phyloP scores from a whole-genome alignment of 75 land plant species.

The Pinus taeda region DNA sequence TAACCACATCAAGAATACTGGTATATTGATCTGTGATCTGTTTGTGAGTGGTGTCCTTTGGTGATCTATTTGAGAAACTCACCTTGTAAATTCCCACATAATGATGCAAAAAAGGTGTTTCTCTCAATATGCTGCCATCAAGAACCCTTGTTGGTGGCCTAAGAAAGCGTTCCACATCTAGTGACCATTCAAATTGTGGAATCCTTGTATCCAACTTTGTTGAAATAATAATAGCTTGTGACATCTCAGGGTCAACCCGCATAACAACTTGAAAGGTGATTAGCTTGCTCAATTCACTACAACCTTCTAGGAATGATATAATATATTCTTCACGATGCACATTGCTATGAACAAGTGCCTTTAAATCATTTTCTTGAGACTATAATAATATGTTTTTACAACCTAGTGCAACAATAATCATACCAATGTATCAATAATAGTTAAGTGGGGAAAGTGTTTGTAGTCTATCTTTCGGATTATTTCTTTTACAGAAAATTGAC shows the following conservation, averaged over 20 bases:
- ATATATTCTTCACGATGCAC: slow-evolving; percentile 96
- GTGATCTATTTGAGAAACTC: too few species aligned
- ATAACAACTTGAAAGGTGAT: slow-evolving; percentile 85
- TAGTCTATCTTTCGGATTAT: too few species aligned
- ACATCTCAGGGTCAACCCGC: slow-evolving; percentile 95
- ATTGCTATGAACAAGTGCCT: slow-evolving; percentile 84
- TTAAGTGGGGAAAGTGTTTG: too few species aligned
- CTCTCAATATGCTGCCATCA: slow-evolving; percentile 84
- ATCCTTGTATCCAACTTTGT: slow-evolving; percentile 96
- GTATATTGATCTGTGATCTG: too few species aligned
- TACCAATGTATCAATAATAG: too few species aligned
- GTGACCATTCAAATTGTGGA: slow-evolving; percentile 86
- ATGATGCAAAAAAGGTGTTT: slow-evolving; percentile 86
- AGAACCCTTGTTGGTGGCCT: slow-evolving; percentile 73
- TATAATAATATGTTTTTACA: too few species aligned
- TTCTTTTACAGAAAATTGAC: too few species aligned
- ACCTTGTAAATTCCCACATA: too few species aligned
- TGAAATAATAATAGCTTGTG: slow-evolving; percentile 83
- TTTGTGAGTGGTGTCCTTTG: too few species aligned
- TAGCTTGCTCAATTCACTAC: slow-evolving; percentile 97
- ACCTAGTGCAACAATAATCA: too few species aligned
- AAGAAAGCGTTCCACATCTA: slow-evolving; percentile 93
- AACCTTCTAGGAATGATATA: slow-evolving; percentile 92
- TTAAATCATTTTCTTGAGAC: slow-evolving; percentile 91
- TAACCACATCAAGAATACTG: too few species aligned